Conservation (phyloP, 2,329 filamentous ascomycete genomes). For the Claviceps sp. region DNA sequence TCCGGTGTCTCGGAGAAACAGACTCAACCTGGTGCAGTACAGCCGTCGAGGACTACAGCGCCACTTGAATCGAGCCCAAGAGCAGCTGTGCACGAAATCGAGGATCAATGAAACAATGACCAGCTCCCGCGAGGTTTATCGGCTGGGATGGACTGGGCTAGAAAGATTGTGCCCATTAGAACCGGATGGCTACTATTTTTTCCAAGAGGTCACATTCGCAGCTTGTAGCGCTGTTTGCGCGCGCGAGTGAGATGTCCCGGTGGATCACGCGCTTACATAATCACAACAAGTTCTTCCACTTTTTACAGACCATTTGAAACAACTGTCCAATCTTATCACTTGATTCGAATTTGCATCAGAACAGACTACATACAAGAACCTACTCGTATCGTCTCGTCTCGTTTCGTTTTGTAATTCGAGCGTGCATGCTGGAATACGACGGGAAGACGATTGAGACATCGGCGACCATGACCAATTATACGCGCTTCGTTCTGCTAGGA, state of each 20-base stretch:
- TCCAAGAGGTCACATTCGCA: slow-evolving; percentile 12
- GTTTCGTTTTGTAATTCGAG: background rate
- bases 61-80: background rate
- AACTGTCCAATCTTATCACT: background rate
- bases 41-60: background rate
- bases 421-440: too few relatives aligned
- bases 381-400: background rate
- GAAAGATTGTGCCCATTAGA: slow-evolving; percentile 1
- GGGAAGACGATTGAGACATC: too few relatives aligned
- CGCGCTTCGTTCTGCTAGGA: background rate
- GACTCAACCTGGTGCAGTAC: background rate
- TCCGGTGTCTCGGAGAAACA: background rate
- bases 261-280: slow-evolving; percentile 1
- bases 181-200: slow-evolving; percentile 9
- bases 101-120: background rate
- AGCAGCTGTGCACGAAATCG: background rate
- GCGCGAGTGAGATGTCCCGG: slow-evolving; percentile 8
- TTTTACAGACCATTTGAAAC: background rate
- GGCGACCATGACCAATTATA: background rate
- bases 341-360: background rate
- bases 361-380: background rate
- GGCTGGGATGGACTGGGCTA: slow-evolving; percentile 7
- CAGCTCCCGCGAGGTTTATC: slow-evolving; percentile 2
- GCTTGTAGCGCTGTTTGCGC: slow-evolving; percentile 14
- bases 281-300: background rate